Base-by-base conservation (phyloP, 2,329 filamentous ascomycete genomes). In the Leptographium galeiforme region DNA sequence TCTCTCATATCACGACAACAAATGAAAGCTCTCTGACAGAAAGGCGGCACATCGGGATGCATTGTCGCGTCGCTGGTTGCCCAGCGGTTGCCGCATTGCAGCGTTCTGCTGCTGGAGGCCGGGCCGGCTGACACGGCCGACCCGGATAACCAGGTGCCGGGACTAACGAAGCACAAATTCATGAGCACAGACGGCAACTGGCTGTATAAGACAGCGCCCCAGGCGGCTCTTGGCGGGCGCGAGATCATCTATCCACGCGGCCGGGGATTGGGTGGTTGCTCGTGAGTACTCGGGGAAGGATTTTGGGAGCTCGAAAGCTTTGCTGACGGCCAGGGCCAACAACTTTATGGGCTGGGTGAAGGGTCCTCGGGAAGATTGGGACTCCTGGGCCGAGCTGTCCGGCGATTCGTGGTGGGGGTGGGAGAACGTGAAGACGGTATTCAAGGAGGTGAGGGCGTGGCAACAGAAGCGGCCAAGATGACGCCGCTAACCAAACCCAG, bases 281-380 rank as follows among this genome's bases (percentile, higher is more conserved):
- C 51, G 45, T 52, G 19, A 32, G 50, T 51, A 4, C 8, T 8
- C 13, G 11, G 4, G 6, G 10, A 12, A 5, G 2, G 30, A 30
- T 18, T 34, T 34, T 50, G 3, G 38, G 25, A 25, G 25, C 25
- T 25, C 25, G 25, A 5, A 25, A 25, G 3, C 5, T 25, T 25
- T 25, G 33, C 11, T n/a, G 12, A 4, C 8, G n/a, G 13, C 2
- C 19, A 52, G 50, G 8, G 51, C 51, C 13, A 52, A 52, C 51
- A 52, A 52, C 25, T 52, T 52, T 19, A 34, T 52, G 13, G 51
- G 41, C 44, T 52, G 51, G 51, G 51, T 52, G 19, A 52, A 52
- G 11, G 51, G 51, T 8, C 51, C 51, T 25, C 47, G 32, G 30
- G 44, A 18, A 12, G 51, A 52, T 44, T 52, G 51, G 51, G 51